Percentiles rank a stretch among this genome's conserved stretches.
phyloP scores from a whole-genome alignment of 306 rosid species.

The Quercus alba region DNA sequence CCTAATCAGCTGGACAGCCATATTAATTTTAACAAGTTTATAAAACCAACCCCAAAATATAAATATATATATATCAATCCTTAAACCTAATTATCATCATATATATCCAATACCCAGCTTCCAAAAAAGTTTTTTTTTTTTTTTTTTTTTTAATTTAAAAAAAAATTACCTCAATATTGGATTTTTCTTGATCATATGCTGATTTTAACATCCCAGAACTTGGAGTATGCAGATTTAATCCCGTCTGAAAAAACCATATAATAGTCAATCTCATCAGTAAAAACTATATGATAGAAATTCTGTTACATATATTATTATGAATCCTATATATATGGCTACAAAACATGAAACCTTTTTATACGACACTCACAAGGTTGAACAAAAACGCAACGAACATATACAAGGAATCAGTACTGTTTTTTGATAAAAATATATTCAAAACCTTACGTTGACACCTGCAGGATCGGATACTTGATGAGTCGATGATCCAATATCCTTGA shows the following conservation, averaged over 20 bases:
- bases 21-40: neutral
- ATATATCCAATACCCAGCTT: too few relatives aligned
- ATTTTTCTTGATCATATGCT: neutral
- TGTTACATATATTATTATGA: too few relatives aligned
- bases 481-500: constrained; percentile 15
- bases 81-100: too few relatives aligned
- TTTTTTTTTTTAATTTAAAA: too few relatives aligned
- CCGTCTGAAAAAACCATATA: constrained; percentile 23
- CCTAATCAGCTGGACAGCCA: constrained; percentile 10
- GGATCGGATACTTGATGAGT: neutral
- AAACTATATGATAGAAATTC: neutral
- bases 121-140: too few relatives aligned
- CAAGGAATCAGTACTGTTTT: neutral
- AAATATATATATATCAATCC: neutral
- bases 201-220: constrained; percentile 1
- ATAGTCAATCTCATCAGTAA: neutral
- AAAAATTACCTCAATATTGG: constrained; percentile 22
- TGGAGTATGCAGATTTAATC: constrained; percentile 26
- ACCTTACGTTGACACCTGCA: constrained; percentile 26
- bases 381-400: neutral
- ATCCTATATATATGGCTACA: too few relatives aligned
- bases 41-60: neutral
- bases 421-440: neutral
- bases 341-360: neutral
- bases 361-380: neutral